These are phyloP conservation scores for Alternaria sp. DNA, from an alignment of 2,329 filamentous ascomycete genomes.

Conservation along the genomic window DNA sequence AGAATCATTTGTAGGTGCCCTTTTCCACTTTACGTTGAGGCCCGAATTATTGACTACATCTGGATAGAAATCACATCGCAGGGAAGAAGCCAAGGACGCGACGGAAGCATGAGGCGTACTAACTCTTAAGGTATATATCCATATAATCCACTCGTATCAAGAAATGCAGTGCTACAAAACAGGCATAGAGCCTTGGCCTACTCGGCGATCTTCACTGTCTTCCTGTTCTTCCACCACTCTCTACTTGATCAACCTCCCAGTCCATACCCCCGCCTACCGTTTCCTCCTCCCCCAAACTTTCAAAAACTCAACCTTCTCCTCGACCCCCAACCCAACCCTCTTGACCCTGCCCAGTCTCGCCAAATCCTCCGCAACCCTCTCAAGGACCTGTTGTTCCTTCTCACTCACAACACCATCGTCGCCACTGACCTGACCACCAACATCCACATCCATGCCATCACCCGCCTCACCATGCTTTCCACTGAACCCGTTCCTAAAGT, in stretches of 20 bases:
- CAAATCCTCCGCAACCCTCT: conserved; percentile 81
- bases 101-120: not conserved
- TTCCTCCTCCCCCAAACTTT: conserved; percentile 66
- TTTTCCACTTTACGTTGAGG: not conserved
- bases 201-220: too few relatives aligned
- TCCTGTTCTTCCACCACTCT: too few relatives aligned
- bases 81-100: not conserved
- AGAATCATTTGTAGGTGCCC: not conserved
- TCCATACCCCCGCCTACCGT: conserved; percentile 11
- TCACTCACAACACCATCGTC: conserved; percentile 27
- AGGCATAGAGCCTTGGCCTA: not conserved
- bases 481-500: conserved; percentile 28
- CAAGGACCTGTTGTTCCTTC: conserved; percentile 72
- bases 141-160: not conserved
- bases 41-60: not conserved
- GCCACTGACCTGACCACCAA: not conserved
- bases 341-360: conserved; percentile 88
- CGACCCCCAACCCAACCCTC: conserved; percentile 81
- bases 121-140: not conserved
- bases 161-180: not conserved
- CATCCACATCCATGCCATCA: conserved; percentile 25
- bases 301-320: conserved; percentile 84
- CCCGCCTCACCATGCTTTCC: conserved; percentile 17
- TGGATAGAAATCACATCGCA: not conserved
- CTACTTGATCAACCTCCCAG: too few relatives aligned